A percentile compares a stretch with the other conserved stretches of the same genome.
Evolutionary conservation across 352 stramenopile genomes (phyloP).

Genomic region (Phytophthora agathidicida): DNA sequence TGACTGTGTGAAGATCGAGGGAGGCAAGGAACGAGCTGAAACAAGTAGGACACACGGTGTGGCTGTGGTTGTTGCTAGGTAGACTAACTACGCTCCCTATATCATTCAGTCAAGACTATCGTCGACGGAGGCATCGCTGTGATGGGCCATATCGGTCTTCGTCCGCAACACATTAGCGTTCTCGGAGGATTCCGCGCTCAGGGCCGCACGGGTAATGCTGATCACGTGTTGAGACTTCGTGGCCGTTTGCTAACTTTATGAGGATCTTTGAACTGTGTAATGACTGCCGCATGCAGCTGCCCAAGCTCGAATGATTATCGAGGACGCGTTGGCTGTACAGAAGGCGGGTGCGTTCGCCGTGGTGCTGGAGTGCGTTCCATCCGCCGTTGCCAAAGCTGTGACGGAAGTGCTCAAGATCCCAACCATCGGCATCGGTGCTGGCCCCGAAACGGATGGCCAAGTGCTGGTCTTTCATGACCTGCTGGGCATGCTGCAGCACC

Average conservation of each 20-base stretch:
- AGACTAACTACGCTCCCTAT: not conserved
- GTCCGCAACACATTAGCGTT: slow-evolving; percentile 95
- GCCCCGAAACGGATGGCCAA: slow-evolving; percentile 93
- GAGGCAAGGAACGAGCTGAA: slow-evolving; percentile 82
- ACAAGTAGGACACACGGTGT: slow-evolving; percentile 45
- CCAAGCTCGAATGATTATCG: slow-evolving; percentile 92
- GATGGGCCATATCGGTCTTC: slow-evolving; percentile 98
- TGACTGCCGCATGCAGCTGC: slow-evolving; percentile 25
- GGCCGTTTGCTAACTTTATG: too few species aligned
- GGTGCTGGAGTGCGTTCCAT: slow-evolving; percentile 85
- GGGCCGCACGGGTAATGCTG: slow-evolving; percentile 89
- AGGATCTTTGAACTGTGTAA: not conserved
- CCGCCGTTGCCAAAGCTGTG: slow-evolving; percentile 92
- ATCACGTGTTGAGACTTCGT: not conserved
- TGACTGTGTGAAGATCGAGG: slow-evolving; percentile 99
- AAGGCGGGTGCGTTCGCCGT: slow-evolving; percentile 97
- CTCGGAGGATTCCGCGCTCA: slow-evolving; percentile 97
- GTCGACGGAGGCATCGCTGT: slow-evolving; percentile 93
- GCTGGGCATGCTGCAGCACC: slow-evolving; percentile 98
- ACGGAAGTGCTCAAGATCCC: slow-evolving; percentile 97
- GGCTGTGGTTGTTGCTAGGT: not conserved
- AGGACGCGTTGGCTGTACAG: slow-evolving; percentile 96
- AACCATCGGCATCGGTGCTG: slow-evolving; percentile 98
- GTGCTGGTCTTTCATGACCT: slow-evolving; percentile 99
- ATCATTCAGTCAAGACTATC: slow-evolving; percentile 62